These are phyloP conservation scores for Epichloe elymi DNA, from an alignment of 2,329 filamentous ascomycete species.

Conservation along the genomic window DNA sequence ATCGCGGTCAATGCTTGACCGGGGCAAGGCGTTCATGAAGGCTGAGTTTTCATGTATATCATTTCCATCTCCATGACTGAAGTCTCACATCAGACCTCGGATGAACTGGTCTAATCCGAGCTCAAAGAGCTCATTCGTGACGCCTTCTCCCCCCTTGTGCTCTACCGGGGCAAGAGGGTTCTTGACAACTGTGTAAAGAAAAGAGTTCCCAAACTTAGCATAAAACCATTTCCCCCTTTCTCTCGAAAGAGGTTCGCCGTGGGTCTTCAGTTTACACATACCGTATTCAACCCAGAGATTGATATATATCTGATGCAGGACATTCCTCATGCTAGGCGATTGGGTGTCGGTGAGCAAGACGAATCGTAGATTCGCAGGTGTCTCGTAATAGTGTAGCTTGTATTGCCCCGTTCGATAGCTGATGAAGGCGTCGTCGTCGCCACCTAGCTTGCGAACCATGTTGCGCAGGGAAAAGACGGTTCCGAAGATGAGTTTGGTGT, in stretches of 20 bases:
- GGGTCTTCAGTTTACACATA: conserved; percentile 22
- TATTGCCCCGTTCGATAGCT: conserved; percentile 89
- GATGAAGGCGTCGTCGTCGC: conserved; percentile 88
- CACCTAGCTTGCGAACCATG: conserved; percentile 91
- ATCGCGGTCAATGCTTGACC: no score
- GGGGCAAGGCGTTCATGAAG: neutral
- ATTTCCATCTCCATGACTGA: neutral
- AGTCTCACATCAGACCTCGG: conserved; percentile 43
- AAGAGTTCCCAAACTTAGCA: neutral
- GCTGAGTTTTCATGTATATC: conserved; percentile 2
- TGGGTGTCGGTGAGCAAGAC: conserved; percentile 91
- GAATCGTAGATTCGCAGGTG: conserved; percentile 87
- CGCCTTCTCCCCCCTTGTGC: conserved; percentile 55
- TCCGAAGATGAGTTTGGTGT: conserved; percentile 94
- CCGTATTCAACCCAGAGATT: conserved; percentile 96
- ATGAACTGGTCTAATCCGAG: conserved; percentile 67
- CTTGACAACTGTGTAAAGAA: conserved; percentile 46
- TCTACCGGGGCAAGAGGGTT: conserved; percentile 57
- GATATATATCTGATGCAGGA: conserved; percentile 95
- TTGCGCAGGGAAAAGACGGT: conserved; percentile 93
- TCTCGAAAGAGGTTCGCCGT: no score
- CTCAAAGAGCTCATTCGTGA: conserved; percentile 59
- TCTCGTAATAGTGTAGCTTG: conserved; percentile 99
- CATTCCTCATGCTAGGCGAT: conserved; percentile 81
- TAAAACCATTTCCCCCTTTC: no score